Base-by-base conservation (phyloP, 352 stramenopile species). In the Blastocystis hominis region DNA sequence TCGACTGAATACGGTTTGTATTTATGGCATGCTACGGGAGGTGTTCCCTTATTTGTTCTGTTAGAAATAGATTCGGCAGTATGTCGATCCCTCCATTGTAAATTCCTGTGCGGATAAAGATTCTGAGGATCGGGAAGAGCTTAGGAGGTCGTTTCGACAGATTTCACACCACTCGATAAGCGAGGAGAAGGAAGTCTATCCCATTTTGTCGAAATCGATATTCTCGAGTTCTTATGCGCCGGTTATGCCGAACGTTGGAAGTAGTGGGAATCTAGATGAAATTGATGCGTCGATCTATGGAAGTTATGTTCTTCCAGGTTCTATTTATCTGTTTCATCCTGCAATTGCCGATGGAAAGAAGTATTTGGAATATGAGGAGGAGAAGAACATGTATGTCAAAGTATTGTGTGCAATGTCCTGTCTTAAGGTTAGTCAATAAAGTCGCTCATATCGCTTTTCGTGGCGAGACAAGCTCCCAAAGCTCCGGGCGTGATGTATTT, bases 311-410 rank as follows among this genome's bases (percentile, higher is more conserved):
- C 55, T 86, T 30, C 75, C 75, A 13, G 75, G 75, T 15, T 54
- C 34, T 9, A 86, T 86, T 40, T 86, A 86, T 40, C 62, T 76
- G 24, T 44, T 86, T n/a, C 75, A 86, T 40, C 75, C 75, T 1
- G 81, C 46, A 34, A 76, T 86, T 38, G 62, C 17, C 7, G 38
- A 86, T 34, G 53, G 53, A n/a, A 42, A 78, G 34, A 24, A 15
- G 38, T 78, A 78, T 56, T 20, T 44, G 53, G 30, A 56, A n/a
- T 78, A 78, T 38, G 68, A 78, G 38, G 30, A 54, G 53, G n/a
- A 20, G 6, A 78, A 78, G 24, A 78, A 40, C 38, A 40, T 9
- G 34, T 38, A 56, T 6, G 55, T 38, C 7, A 34, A 34, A 17
- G 68, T 78, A 38, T 36, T 36, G 24, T 0, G 20, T 53, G 1